Conservation (phyloP, 2,329 filamentous ascomycete species). For the Fusarium kyushuense region DNA sequence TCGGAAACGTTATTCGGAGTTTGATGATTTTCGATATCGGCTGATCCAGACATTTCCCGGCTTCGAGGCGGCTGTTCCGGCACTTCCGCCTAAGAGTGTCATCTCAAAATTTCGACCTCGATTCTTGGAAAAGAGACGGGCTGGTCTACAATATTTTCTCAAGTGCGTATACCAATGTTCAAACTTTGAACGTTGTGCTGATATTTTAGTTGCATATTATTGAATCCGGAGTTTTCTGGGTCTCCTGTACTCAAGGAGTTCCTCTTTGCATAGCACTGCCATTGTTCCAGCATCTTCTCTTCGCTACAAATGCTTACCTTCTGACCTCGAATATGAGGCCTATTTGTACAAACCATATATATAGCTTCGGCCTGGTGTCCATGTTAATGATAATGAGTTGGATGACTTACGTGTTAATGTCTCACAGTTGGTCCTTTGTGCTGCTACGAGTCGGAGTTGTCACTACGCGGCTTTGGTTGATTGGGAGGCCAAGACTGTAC, state of each 20-base stretch:
- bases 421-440: not conserved
- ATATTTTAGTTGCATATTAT: constrained; percentile 78
- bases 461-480: not conserved
- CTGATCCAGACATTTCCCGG: constrained; percentile 85
- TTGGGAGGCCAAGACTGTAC: constrained; percentile 8
- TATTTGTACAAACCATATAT: constrained; percentile 42
- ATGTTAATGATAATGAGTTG: constrained; percentile 49
- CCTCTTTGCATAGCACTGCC: constrained; percentile 71
- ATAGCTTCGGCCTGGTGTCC: constrained; percentile 23
- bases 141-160: constrained; percentile 90
- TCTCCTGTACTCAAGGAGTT: constrained; percentile 94
- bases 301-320: constrained; percentile 41
- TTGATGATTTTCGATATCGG: constrained; percentile 81
- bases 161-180: constrained; percentile 70
- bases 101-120: constrained; percentile 86
- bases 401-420: constrained; percentile 28
- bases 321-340: constrained; percentile 27
- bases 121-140: constrained; percentile 86
- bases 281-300: constrained; percentile 31
- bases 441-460: not conserved
- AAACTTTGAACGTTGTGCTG: constrained; percentile 13
- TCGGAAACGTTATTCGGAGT: constrained; percentile 88
- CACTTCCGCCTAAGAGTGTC: constrained; percentile 89
- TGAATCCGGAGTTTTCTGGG: constrained; percentile 93
- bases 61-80: constrained; percentile 87